These are phyloP conservation scores for Casaregolazyma lundiana DNA, from an alignment of 1,139 yeast genomes.

Conservation along the genomic window DNA sequence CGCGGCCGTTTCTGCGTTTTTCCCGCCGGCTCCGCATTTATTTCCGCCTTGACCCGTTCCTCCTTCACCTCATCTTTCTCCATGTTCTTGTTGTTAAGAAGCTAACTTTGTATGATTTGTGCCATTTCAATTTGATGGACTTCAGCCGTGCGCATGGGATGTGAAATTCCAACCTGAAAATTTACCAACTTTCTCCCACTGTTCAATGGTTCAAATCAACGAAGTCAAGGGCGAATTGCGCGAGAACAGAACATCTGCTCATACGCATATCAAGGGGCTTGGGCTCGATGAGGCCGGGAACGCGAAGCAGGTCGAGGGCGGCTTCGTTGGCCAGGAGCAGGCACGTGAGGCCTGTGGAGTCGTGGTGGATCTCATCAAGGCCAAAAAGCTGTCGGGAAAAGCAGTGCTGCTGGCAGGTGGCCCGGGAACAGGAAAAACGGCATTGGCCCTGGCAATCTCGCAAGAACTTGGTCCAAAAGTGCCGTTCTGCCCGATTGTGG, in stretches of 20 bases:
- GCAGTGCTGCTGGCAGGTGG: conserved; percentile 96
- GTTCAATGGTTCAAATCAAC: conserved; percentile 72
- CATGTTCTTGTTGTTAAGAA: conserved; percentile 1
- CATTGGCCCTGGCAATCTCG: conserved; percentile 90
- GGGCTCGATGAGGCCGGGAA: conserved; percentile 89
- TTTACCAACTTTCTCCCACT: conserved; percentile 3
- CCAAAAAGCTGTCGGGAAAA: conserved; percentile 90
- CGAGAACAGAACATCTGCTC: conserved; percentile 88
- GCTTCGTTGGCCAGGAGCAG: conserved; percentile 89
- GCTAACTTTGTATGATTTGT: conserved; percentile 2
- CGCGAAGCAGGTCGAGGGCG: conserved; percentile 85
- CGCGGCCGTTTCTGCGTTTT: no score
- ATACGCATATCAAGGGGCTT: conserved; percentile 92
- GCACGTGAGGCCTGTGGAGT: conserved; percentile 99
- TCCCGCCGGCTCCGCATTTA: no score
- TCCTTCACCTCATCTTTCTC: conserved; percentile 1
- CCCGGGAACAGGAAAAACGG: conserved; percentile 98
- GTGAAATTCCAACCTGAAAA: conserved; percentile 1
- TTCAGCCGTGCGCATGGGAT: neutral
- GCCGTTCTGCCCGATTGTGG: conserved; percentile 97
- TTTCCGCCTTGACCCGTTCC: no score
- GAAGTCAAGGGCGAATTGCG: conserved; percentile 68
- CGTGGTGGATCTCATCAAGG: conserved; percentile 87
- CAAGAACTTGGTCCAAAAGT: conserved; percentile 98
- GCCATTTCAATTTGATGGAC: neutral